Evolutionary conservation across 441 rosid species (phyloP), one percentile per base, ranked within the genome.

Genomic region (Bruguiera hainesii): DNA sequence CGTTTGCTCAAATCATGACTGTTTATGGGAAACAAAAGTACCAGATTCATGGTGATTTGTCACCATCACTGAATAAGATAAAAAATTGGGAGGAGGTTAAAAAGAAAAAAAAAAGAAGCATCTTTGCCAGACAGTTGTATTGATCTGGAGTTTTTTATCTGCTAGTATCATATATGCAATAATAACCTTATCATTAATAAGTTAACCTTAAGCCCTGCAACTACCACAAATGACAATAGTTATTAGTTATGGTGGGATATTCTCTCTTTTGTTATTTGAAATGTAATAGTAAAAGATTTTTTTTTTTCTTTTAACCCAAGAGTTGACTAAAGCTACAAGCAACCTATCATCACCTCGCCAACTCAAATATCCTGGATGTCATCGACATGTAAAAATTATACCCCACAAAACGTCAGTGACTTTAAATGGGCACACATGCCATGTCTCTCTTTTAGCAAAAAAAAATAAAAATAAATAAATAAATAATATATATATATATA

Each of bases 41-140:
- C 85, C 72, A 61, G 83, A 84, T 81, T 80, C 84, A 78, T 73
- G 79, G 71, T 69, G 59, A 60, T 64, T 81, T 78, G 76, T 78
- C 80, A 65, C 75, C 80, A 69, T 64, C 63, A 59, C 64, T 59
- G 61, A 63, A 48, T n/a, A 71, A 61, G 60, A 57, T 68, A 66
- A 64, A 59, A 63, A 30, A 69, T 42, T 57, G 63, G 52, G 37
- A 69, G 61, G 58, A 70, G 55, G 48, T 13, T 0, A 3, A 42
- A 42, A 23, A 8, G 31, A 31, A 37, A 13, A 58, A 60, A n/a
- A 46, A 48, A 21, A 67, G 20, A 64, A 65, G 49, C 20, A 20
- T 63, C 65, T 66, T 66, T 25, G 29, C 71, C 63, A 66, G 63
- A 35, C 48, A 63, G 52, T 72, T 63, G 66, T 57, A 71, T 26